Conservation (phyloP, 139 green algal genomes). For the Tetradesmus obliquus region DNA sequence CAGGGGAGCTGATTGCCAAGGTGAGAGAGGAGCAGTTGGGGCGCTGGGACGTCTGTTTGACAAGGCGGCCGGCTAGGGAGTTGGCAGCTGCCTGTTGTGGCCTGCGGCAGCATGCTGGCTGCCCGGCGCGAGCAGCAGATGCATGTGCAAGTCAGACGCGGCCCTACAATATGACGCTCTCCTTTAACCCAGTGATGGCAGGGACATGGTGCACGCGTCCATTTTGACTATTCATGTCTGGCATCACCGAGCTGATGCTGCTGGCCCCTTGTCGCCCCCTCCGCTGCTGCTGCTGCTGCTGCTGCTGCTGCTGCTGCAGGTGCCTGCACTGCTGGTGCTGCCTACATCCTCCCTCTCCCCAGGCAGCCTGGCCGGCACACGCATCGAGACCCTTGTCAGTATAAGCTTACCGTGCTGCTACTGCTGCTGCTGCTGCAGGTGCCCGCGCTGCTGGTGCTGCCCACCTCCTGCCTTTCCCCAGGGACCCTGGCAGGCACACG, state of each 20-base stretch:
- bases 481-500: slow-evolving; percentile 17
- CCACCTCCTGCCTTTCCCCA: neutral
- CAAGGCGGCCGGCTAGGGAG: too few relatives aligned
- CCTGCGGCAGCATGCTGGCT: neutral
- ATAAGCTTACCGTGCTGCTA: neutral
- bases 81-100: too few relatives aligned
- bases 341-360: neutral
- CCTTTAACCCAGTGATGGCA: too few relatives aligned
- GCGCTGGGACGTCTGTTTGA: too few relatives aligned
- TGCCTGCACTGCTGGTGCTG: slow-evolving; percentile 38
- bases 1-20: slow-evolving; percentile 41
- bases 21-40: neutral
- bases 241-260: too few relatives aligned
- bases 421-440: slow-evolving; percentile 31
- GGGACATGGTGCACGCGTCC: too few relatives aligned
- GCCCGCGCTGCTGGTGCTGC: slow-evolving; percentile 39
- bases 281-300: neutral
- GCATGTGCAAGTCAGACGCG: neutral
- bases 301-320: slow-evolving; percentile 33
- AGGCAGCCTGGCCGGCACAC: slow-evolving; percentile 16
- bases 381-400: neutral
- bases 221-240: too few relatives aligned
- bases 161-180: too few relatives aligned
- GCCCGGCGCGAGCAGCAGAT: neutral
- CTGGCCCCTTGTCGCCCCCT: neutral